Evolutionary conservation across 2,329 filamentous ascomycete genomes (phyloP), one percentile per base, ranked within the genome.

Genomic region (Colletotrichum falcatum): DNA sequence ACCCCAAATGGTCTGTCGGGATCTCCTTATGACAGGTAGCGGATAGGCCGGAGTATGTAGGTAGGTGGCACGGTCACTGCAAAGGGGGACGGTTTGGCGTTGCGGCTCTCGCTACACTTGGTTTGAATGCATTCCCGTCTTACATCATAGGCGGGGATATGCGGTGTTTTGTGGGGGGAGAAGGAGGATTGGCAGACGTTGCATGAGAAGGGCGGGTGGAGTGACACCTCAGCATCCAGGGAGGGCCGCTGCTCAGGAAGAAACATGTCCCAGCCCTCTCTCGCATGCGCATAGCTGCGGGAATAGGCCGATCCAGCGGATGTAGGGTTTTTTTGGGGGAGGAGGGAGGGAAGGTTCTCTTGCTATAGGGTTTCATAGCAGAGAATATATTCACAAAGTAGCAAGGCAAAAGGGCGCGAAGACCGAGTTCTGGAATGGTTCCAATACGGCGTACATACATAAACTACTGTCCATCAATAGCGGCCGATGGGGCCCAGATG

Each of bases 141-240:
- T n/a, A n/a, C n/a, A n/a, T n/a, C n/a, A n/a, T n/a, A n/a, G n/a
- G n/a, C n/a, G n/a, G n/a, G n/a, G n/a, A n/a, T n/a, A 54, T 23
- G 33, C 59, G 51, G 56, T 51, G 30, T 33, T 33, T 4, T 46
- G 44, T 48, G 56, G 44, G 49, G 51, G 51, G 54, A 53, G 33
- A 28, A 37, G 64, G 64, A 28, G 48, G 42, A 53, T 62, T 63
- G 64, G 44, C 42, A 28, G 53, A 67, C 46, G 68, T 59, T 68
- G 68, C 68, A 68, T 71, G 59, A 70, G 67, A 53, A 59, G 58
- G 49, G 39, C 48, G 23, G 33, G 68, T 63, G 65, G 59, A 67
- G 65, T 68, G 64, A 68, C 65, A 71, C 68, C 65, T 71, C 37
- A 35, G 65, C 44, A 54, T 68, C 46, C 68, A 71, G 68, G 68